A percentile compares a stretch with the other conserved stretches of the same genome.
These are phyloP conservation scores for Tubosaeta brunneosetosa DNA, from an alignment of 768 basidiomycete genomes.

Conservation along the genomic window DNA sequence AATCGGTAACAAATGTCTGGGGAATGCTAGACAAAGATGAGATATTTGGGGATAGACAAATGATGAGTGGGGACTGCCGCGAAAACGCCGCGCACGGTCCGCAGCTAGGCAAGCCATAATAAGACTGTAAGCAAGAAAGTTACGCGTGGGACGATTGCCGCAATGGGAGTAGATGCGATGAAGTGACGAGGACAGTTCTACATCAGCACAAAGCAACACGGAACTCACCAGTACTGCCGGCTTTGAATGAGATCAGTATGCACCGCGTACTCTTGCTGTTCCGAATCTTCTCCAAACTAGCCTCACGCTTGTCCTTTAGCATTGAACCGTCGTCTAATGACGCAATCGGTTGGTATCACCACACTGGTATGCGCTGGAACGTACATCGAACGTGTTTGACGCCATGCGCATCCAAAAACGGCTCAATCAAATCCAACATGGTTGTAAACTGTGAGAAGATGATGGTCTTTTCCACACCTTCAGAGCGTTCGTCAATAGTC, in stretches of 20 bases:
- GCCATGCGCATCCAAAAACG: conserved; percentile 66
- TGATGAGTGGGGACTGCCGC: background rate
- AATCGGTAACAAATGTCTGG: too few species aligned
- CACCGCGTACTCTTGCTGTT: conserved; percentile 54
- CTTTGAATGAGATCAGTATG: conserved; percentile 95
- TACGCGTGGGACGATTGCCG: background rate
- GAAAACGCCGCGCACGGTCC: background rate
- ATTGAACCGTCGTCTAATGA: conserved; percentile 83
- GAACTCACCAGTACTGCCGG: conserved; percentile 79
- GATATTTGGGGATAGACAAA: background rate
- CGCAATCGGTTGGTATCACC: conserved; percentile 4
- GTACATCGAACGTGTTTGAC: conserved; percentile 80
- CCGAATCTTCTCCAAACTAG: conserved; percentile 68
- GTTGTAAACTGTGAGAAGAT: conserved; percentile 93
- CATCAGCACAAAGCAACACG: background rate
- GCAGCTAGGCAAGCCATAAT: background rate
- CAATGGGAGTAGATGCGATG: background rate
- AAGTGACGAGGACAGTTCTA: background rate
- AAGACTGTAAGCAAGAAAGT: background rate
- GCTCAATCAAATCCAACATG: conserved; percentile 82
- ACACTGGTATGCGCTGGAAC: background rate
- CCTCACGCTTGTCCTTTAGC: conserved; percentile 70
- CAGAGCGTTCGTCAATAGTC: conserved; percentile 55
- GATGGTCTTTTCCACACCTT: conserved; percentile 82
- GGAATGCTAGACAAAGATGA: too few species aligned